Base-by-base conservation (phyloP, 169 alveolate genomes). In the Eimeria sp. region DNA sequence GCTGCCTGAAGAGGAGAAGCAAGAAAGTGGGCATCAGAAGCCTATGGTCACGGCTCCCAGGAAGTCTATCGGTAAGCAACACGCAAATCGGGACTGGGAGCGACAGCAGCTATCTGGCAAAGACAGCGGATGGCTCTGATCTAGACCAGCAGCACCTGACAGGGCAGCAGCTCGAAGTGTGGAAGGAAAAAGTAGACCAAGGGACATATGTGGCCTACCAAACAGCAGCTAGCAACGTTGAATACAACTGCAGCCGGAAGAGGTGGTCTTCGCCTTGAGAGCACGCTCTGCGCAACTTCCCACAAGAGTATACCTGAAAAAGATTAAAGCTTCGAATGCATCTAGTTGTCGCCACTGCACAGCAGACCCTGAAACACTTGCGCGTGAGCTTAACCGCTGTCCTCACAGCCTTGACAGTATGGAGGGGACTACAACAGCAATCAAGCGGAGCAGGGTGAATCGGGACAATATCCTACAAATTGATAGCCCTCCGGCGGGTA, bases 381-480 rank as follows among this genome's bases (percentile, higher is more conserved):
- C 49, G 43, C 80, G 11, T 70, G 76, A 3, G 2, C 76, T 65
- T n/a, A 65, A 65, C 76, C 76, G 4, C 76, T 65, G 80, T 20
- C 80, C 80, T 1, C 80, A 70, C 47, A 22, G 47, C 80, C 43
- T 70, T 5, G 80, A 70, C 45, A 18, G 80, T 47, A 70, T 70
- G 80, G 80, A 27, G 80, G 27, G 80, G 40, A 70, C 27, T n/a
- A 70, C 80, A 70, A n/a, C 47, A 70, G 80, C 80, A 18, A n/a
- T 70, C 47, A 70, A 70, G 80, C 5, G 45, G 10, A 70, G 80
- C 80, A 4, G 10, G 80, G 4, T 25, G 76, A 70, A 70, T 70
- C 7, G 80, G 80, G 18, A 18, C n/a, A 70, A 70, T 49, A 70
- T 2, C 11, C 20, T 70, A 4, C 47, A 70, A n/a, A 70, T 70